Evolutionary conservation across 805 yeast genomes (phyloP).

Genomic region (Barnettozyma vustinii): DNA sequence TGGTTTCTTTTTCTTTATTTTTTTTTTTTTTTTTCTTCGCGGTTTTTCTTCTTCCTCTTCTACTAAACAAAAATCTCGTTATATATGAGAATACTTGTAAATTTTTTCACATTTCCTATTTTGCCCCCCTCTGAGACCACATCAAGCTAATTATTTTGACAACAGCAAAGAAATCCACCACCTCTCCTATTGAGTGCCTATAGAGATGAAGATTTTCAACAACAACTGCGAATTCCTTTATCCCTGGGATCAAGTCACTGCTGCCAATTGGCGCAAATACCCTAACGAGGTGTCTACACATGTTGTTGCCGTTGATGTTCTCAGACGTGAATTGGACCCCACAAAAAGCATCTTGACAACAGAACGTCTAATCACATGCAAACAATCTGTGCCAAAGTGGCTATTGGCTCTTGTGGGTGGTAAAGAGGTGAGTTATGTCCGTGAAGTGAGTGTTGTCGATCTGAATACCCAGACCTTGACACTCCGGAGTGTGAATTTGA

Average conservation of each 20-base stretch:
- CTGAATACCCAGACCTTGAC: conserved; percentile 55
- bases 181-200: not conserved
- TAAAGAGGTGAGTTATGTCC: conserved; percentile 65
- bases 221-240: conserved; percentile 67
- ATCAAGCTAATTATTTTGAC: no score
- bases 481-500: conserved; percentile 81
- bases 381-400: conserved; percentile 86
- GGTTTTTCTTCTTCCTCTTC: no score
- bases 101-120: not conserved
- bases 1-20: no score
- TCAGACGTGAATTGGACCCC: conserved; percentile 62
- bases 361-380: conserved; percentile 84
- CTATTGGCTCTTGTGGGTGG: conserved; percentile 67
- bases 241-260: conserved; percentile 91
- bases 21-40: no score
- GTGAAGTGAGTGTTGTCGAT: conserved; percentile 87
- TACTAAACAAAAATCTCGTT: no score
- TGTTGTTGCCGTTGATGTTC: conserved; percentile 88
- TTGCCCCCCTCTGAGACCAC: no score
- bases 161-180: no score
- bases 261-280: conserved; percentile 95
- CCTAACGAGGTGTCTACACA: conserved; percentile 94
- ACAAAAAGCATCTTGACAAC: conserved; percentile 55
- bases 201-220: conserved; percentile 70
- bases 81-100: no score